Evolutionary conservation across 2,329 filamentous ascomycete genomes (phyloP).

Genomic region (Monosporascus sp.): DNA sequence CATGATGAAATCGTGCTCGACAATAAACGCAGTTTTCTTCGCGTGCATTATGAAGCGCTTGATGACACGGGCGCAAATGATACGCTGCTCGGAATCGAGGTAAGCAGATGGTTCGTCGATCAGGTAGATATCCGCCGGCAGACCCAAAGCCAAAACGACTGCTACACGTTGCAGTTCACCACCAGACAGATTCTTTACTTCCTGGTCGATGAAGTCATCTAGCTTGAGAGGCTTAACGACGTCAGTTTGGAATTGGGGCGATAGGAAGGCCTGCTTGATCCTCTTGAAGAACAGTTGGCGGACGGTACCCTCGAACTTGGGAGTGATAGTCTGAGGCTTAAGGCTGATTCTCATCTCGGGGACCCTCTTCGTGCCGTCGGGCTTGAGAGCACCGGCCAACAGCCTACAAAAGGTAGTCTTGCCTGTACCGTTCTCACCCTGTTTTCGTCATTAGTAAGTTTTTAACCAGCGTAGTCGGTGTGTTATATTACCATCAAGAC

Average conservation of each 20-base stretch:
- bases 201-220: conserved; percentile 98
- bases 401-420: conserved; percentile 99
- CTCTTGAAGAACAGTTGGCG: conserved; percentile 99
- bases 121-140: conserved; percentile 95
- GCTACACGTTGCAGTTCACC: conserved; percentile 99
- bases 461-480: not conserved
- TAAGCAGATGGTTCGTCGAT: conserved; percentile 98
- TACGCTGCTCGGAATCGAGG: conserved; percentile 98
- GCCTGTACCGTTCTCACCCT: conserved; percentile 94
- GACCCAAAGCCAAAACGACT: conserved; percentile 91
- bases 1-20: conserved; percentile 99
- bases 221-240: conserved; percentile 99
- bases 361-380: conserved; percentile 71
- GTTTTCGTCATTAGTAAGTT: not conserved
- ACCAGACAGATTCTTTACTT: conserved; percentile 97
- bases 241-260: conserved; percentile 97
- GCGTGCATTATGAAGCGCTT: conserved; percentile 99
- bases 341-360: conserved; percentile 97
- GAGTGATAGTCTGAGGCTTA: conserved; percentile 99
- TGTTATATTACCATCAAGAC: conserved; percentile 79
- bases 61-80: conserved; percentile 93
- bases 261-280: conserved; percentile 95
- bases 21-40: conserved; percentile 98
- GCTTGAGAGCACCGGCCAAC: conserved; percentile 87
- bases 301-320: conserved; percentile 95